Base-by-base conservation (phyloP, 306 rosid genomes). In the Citrullus colocynthis region DNA sequence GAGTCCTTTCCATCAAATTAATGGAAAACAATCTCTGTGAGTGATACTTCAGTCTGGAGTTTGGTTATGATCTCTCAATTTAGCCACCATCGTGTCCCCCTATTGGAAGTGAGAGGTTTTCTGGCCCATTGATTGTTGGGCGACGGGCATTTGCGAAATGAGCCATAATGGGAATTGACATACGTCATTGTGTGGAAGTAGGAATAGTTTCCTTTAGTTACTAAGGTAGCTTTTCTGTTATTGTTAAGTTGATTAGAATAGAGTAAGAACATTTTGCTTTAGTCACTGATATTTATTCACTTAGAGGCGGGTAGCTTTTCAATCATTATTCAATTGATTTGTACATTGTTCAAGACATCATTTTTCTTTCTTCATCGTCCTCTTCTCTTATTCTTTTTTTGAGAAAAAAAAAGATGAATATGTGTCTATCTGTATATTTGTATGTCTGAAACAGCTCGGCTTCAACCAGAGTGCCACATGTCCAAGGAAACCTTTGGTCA, bases 381-480 rank as follows among this genome's bases (percentile, higher is more conserved):
- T 67, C 15, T 14, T 44, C 18, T 67, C 55, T 42, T 42, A 17
- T 9, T 63, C 2, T 0, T 34, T 34, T 32, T 62, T 60, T 28
- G 34, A 15, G 37, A 14, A 28, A 11, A 21, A 21, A 9, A 55
- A 64, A 10, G 1, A 24, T 66, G 20, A 24, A 71, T 71, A 45
- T 48, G 42, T 28, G 28, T 71, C 8, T 13, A 3, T 44, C 45
- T 42, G 21, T 67, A n/a, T 67, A 13, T 45, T 44, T 70, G 6
- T 44, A 24, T 71, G 21, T 48, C 30, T 49, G 84, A 75, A 41
- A 81, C 83, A 73, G 74, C 80, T 86, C 82, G 80, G 49, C 80
- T 58, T 82, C 88, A 84, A 80, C 78, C 16, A 73, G 81, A 76
- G 82, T 48, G 39, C 83, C 80, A 75, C 81, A 88, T 90, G 95